Conservation (phyloP, 2,329 filamentous ascomycete species). For the Colletotrichum phormii region DNA sequence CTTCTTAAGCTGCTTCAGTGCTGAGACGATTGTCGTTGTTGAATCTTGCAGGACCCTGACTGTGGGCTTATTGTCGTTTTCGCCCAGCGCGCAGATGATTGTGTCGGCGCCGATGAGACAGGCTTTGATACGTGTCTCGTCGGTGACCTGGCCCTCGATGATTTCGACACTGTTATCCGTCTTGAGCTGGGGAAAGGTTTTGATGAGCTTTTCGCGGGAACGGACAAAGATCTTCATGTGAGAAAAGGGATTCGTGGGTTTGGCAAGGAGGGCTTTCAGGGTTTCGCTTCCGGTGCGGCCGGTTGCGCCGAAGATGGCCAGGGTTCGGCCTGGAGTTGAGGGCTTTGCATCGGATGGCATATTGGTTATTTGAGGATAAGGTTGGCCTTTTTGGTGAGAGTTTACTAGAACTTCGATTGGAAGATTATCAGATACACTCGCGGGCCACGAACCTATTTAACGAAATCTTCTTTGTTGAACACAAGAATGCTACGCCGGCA, state of each 20-base stretch:
- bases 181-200: constrained; percentile 1
- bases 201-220: constrained; percentile 12
- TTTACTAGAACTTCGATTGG: too few species aligned
- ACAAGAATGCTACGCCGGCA: too few species aligned
- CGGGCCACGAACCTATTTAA: neutral
- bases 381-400: neutral
- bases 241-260: neutral
- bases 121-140: neutral
- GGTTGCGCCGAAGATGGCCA: constrained; percentile 32
- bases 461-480: neutral
- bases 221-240: constrained; percentile 21
- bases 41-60: constrained; percentile 12
- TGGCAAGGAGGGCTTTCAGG: constrained; percentile 18
- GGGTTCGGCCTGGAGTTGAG: neutral
- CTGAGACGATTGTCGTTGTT: constrained; percentile 5
- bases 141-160: constrained; percentile 28
- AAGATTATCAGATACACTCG: neutral
- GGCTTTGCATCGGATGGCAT: neutral
- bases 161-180: neutral
- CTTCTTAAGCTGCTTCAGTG: constrained; percentile 5
- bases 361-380: neutral
- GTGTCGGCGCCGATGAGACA: constrained; percentile 22
- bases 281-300: constrained; percentile 29
- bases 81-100: constrained; percentile 25
- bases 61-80: constrained; percentile 23